A percentile compares a stretch with the other conserved stretches of the same genome.
These are phyloP conservation scores for Coemansia sp. DNA, from an alignment of 192 early-diverging fungal genomes.

Conservation along the genomic window DNA sequence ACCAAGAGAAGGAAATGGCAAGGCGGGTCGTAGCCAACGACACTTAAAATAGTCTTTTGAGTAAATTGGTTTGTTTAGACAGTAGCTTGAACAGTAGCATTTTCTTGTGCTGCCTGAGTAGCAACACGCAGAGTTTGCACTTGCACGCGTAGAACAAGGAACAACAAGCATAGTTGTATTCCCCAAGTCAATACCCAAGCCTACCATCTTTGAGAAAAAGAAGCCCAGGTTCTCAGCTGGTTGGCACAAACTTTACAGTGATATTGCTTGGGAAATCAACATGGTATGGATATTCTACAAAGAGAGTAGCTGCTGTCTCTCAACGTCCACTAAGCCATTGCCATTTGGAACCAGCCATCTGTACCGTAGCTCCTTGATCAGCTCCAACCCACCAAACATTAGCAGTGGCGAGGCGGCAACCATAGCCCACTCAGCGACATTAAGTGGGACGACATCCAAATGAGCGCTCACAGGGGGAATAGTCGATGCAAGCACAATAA, in stretches of 20 bases:
- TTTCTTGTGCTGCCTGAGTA: too few species aligned
- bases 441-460: constrained; percentile 29
- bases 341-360: neutral
- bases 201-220: too few species aligned
- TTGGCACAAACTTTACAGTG: neutral
- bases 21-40: too few species aligned
- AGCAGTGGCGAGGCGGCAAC: constrained; percentile 24
- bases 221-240: too few species aligned
- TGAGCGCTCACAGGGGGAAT: constrained; percentile 26
- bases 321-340: neutral
- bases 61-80: too few species aligned
- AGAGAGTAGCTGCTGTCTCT: neutral
- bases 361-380: constrained; percentile 27
- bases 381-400: constrained; percentile 28
- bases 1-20: too few species aligned
- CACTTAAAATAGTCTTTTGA: too few species aligned
- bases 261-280: neutral
- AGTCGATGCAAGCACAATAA: constrained; percentile 11
- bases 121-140: too few species aligned
- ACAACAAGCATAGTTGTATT: too few species aligned
- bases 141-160: too few species aligned
- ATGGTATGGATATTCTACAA: neutral
- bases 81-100: too few species aligned
- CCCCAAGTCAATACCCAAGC: too few species aligned
- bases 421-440: constrained; percentile 36